Evolutionary conservation across 352 stramenopile genomes (phyloP).

Genomic region (Phytophthora melonis): DNA sequence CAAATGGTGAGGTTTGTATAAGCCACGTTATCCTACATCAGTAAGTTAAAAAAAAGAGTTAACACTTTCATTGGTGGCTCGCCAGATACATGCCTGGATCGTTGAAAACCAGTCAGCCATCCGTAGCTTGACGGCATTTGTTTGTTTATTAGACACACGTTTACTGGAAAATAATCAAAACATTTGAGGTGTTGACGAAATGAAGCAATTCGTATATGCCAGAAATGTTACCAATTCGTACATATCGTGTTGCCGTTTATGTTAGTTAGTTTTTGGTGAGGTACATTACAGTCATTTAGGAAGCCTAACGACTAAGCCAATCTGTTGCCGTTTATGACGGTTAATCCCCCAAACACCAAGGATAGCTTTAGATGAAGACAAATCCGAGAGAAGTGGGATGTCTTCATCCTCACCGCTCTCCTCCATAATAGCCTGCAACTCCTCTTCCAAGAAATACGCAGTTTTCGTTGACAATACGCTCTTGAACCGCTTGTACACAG

Average conservation of each 20-base stretch:
- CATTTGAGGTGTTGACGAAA: too few species aligned
- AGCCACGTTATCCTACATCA: too few species aligned
- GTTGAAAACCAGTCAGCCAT: not conserved
- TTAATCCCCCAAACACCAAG: not conserved
- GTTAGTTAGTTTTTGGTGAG: too few species aligned
- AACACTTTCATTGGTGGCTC: too few species aligned
- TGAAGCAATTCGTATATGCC: too few species aligned
- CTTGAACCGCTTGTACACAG: not conserved
- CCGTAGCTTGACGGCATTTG: not conserved
- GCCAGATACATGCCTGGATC: constrained; percentile 5
- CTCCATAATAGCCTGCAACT: not conserved
- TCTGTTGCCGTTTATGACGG: not conserved
- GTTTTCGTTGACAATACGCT: not conserved
- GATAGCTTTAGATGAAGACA: not conserved
- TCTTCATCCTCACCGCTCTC: constrained; percentile 1
- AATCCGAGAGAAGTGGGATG: not conserved
- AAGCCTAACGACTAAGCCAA: too few species aligned
- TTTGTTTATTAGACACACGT: not conserved
- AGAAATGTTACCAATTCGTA: too few species aligned
- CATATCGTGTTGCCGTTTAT: not conserved
- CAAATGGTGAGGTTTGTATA: too few species aligned
- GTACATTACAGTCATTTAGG: too few species aligned
- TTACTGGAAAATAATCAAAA: too few species aligned
- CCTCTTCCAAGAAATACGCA: not conserved
- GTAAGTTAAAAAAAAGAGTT: too few species aligned